A percentile compares a stretch with the other conserved stretches of the same genome.
Evolutionary conservation across 805 yeast genomes (phyloP).

Genomic region (Metschnikowia cubensis): DNA sequence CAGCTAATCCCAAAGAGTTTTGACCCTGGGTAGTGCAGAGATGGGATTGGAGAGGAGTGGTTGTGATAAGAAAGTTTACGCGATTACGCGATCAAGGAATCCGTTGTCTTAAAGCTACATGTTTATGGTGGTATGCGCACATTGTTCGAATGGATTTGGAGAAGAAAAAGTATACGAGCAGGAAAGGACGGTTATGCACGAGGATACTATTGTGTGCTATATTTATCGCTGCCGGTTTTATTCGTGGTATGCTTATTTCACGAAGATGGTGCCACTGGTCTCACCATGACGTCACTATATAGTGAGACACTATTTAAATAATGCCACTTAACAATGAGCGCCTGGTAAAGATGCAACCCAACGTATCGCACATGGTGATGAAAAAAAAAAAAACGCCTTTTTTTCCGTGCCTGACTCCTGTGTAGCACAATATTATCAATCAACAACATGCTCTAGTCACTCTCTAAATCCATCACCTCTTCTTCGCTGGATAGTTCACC

Average conservation of each 20-base stretch:
- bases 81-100: not conserved
- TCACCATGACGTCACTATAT: not conserved
- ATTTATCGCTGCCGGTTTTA: not conserved
- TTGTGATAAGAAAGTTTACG: not conserved
- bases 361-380: too few species aligned
- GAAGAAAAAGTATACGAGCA: not conserved
- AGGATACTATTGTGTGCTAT: not conserved
- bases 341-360: not conserved
- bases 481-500: constrained; percentile 52
- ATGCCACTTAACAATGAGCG: too few species aligned
- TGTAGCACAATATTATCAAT: too few species aligned
- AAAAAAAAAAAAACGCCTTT: too few species aligned
- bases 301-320: too few species aligned
- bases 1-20: not conserved
- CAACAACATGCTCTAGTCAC: constrained; percentile 34
- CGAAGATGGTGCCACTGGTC: not conserved
- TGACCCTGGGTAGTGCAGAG: not conserved
- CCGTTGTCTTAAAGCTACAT: not conserved
- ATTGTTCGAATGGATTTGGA: not conserved
- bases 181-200: not conserved
- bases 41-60: not conserved
- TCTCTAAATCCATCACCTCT: constrained; percentile 57
- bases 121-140: constrained; percentile 1
- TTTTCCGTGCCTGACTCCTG: too few species aligned
- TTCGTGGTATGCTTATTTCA: not conserved